Base-by-base conservation (phyloP, 257 asterid genomes). In the Przewalskia tangutica region DNA sequence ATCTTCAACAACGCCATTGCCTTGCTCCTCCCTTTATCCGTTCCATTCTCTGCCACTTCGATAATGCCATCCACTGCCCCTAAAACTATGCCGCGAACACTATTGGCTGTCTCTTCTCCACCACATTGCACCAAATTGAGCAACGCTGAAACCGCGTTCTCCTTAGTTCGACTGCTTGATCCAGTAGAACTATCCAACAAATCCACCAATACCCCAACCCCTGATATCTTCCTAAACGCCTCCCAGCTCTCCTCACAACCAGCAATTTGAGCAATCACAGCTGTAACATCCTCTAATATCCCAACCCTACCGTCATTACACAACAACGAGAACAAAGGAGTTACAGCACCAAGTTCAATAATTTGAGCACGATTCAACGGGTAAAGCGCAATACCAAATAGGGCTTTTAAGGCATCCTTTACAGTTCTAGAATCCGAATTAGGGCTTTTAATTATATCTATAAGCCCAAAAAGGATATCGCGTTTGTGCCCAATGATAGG, bases 191-290 rank as follows among this genome's bases (percentile, higher is more conserved):
- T 88, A 32, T 95, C 99, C 87, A 95, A 59, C 87, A 95, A 82
- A 87, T 93, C 99, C 87, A 93, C 89, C 93, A 95, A 80, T 68
- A 95, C 90, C 66, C 91, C 92, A 4, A 90, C 68, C 48, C 98
- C 98, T 58, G 91, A 84, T 5, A 89, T 92, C 89, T 85, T 91
- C 80, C 88, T 89, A 65, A 93, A 90, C 36, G 90, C 94, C 64
- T 90, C 98, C 93, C 93, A 91, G 85, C 97, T 89, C 88, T 95
- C 98, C 86, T 89, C 96, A 66, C 97, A 93, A 5, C 97, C 99
- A 0, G 98, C 97, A 5, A 95, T 86, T 83, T 95, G 99, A 1
- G 99, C 98, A 42, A 95, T 91, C 84, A 95, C 99, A 0, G 99
- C 99, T 0, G 99, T 95, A 7, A 97, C 95, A 71, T 95, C 99